Percentiles rank a stretch among this genome's conserved stretches.
phyloP scores from a whole-genome alignment of 2,329 filamentous ascomycete genomes.

The Seiridium unicorne region DNA sequence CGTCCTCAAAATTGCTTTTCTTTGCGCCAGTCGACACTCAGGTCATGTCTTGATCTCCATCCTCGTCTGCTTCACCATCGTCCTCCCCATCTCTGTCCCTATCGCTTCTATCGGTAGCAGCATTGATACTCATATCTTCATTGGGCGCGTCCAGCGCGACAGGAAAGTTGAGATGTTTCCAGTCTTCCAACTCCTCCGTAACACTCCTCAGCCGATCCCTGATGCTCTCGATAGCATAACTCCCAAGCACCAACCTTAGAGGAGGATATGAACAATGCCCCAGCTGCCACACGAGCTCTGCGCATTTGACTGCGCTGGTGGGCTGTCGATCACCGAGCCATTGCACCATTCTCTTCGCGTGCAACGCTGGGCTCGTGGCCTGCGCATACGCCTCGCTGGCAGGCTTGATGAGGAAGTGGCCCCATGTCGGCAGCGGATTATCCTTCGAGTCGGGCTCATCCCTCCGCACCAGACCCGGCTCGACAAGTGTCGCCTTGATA shows the following conservation, averaged over 20 bases:
- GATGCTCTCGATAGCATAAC: slow-evolving; percentile 94
- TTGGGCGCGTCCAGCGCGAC: slow-evolving; percentile 35
- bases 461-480: slow-evolving; percentile 82
- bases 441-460: slow-evolving; percentile 66
- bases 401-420: slow-evolving; percentile 87
- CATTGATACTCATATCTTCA: slow-evolving; percentile 2
- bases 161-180: slow-evolving; percentile 80
- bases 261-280: slow-evolving; percentile 95
- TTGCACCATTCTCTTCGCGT: slow-evolving; percentile 87
- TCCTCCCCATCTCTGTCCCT: slow-evolving; percentile 29
- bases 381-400: slow-evolving; percentile 79
- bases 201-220: slow-evolving; percentile 84
- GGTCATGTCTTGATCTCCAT: slow-evolving; percentile 16
- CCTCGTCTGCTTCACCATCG: slow-evolving; percentile 20
- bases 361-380: slow-evolving; percentile 77
- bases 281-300: slow-evolving; percentile 90
- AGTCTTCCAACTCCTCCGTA: slow-evolving; percentile 92
- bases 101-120: slow-evolving; percentile 26
- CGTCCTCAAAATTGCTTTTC: neutral
- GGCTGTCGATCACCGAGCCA: slow-evolving; percentile 94
- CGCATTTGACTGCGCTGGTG: slow-evolving; percentile 87
- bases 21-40: neutral
- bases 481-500: slow-evolving; percentile 89
- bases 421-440: slow-evolving; percentile 73
- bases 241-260: slow-evolving; percentile 80